Conservation (phyloP, 2,329 filamentous ascomycete genomes). For the Colletotrichum viniferum region DNA sequence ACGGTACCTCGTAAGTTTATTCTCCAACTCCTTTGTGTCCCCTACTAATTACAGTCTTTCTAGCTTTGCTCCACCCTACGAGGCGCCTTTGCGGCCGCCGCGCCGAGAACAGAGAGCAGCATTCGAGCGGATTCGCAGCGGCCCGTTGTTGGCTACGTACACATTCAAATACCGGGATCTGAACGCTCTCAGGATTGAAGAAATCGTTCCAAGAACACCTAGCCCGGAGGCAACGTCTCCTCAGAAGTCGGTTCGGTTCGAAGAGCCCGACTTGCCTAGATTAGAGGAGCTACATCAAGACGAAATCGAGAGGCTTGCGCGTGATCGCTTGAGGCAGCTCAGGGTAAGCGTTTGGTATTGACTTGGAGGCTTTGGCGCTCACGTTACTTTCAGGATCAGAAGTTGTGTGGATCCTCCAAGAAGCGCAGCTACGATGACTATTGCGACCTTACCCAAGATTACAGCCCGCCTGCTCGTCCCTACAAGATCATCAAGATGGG, state of each 20-base stretch:
- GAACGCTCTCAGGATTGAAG: constrained; percentile 35
- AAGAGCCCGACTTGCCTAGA: neutral
- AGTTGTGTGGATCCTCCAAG: constrained; percentile 16
- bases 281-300: constrained; percentile 25
- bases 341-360: constrained; percentile 18
- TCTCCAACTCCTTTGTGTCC: neutral
- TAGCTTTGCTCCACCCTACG: neutral
- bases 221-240: constrained; percentile 22
- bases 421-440: constrained; percentile 31
- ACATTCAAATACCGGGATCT: constrained; percentile 36
- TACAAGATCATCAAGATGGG: constrained; percentile 12
- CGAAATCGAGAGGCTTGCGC: constrained; percentile 31
- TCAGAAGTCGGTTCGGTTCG: neutral
- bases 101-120: neutral
- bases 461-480: neutral
- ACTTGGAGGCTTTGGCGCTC: neutral
- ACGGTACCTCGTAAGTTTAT: constrained; percentile 32
- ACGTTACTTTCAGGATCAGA: neutral
- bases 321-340: constrained; percentile 31
- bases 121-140: neutral
- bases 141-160: constrained; percentile 29
- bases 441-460: constrained; percentile 30
- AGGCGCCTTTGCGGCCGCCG: neutral
- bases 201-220: constrained; percentile 32
- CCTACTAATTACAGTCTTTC: neutral